Evolutionary conservation across 179 eudicot genomes (phyloP), one percentile per base, ranked within the genome.

Genomic region (Gypsophila paniculata): DNA sequence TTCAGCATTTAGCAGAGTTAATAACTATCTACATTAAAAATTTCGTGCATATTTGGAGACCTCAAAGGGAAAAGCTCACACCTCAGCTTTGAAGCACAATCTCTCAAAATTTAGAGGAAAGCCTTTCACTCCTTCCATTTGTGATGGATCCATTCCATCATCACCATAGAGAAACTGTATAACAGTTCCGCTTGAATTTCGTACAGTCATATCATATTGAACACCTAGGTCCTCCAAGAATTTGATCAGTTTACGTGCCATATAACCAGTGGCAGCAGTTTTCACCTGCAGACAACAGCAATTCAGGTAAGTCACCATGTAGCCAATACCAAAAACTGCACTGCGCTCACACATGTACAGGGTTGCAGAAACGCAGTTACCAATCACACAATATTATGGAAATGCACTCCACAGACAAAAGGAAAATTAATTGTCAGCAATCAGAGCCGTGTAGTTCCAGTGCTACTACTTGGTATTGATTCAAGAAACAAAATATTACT

Each of bases 191-290:
- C 90, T 88, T 39, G 98, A 79, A 82, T 83, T 85, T 70, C 98
- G 78, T 32, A 93, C 98, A 10, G 97, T 93, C 83, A 80, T 79
- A 69, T 93, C 98, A 83, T 93, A 93, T 17, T 87, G 81, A 78
- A 91, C 80, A 18, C 86, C 79, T 52, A 93, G 78, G 69, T 91
- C 98, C 77, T 93, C 98, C 79, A 93, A 80, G 59, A 87, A 81
- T 81, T 93, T 93, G 78, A 93, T 86, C 70, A 93, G 81, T 82
- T 86, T 88, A 68, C 98, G 97, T 73, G 97, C 84, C 91, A 91
- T 93, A 65, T 93, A 93, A 59, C 98, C 97, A 21, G 98, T 93
- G 59, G 89, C 96, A 66, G 98, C 96, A 59, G 98, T 93, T 88
- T 93, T 93, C 51, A 91, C 98, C 96, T 90, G 85, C 75, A 79